A percentile compares a stretch with the other conserved stretches of the same genome.
Conservation (phyloP, 371 early-diverging fungal species). For the Mortierella sp. region DNA sequence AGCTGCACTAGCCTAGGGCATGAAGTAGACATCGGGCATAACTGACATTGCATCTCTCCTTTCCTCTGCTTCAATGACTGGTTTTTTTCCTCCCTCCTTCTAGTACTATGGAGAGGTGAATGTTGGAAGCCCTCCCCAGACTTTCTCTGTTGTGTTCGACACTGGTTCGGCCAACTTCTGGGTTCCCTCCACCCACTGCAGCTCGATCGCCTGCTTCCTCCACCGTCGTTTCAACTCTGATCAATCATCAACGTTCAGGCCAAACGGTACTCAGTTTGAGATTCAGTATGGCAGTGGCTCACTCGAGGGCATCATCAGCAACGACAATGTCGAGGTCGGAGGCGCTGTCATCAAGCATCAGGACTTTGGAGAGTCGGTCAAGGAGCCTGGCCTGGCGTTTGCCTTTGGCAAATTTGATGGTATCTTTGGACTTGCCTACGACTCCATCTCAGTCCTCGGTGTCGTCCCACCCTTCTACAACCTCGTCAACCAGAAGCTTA, state of each 20-base stretch:
- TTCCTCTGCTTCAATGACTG: neutral
- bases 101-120: constrained; percentile 89
- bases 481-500: constrained; percentile 79
- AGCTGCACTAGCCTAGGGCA: no score
- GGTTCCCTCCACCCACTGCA: constrained; percentile 96
- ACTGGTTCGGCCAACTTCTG: constrained; percentile 96
- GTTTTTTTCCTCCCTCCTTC: neutral
- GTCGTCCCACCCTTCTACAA: constrained; percentile 94
- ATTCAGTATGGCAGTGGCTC: constrained; percentile 93
- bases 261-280: constrained; percentile 91
- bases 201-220: constrained; percentile 93
- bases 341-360: constrained; percentile 69
- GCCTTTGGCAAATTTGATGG: constrained; percentile 94
- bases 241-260: constrained; percentile 73
- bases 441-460: constrained; percentile 86
- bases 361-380: constrained; percentile 92
- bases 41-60: constrained; percentile 1
- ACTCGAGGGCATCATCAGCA: constrained; percentile 90
- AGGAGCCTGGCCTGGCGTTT: constrained; percentile 91
- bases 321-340: constrained; percentile 81
- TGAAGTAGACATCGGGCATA: no score
- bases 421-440: constrained; percentile 91
- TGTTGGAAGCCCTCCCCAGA: constrained; percentile 88
- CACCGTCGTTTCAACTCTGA: constrained; percentile 85
- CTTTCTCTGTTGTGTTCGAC: constrained; percentile 93